phyloP scores from a whole-genome alignment of 164 flowering plant species.

The Hamamelis virginiana region DNA sequence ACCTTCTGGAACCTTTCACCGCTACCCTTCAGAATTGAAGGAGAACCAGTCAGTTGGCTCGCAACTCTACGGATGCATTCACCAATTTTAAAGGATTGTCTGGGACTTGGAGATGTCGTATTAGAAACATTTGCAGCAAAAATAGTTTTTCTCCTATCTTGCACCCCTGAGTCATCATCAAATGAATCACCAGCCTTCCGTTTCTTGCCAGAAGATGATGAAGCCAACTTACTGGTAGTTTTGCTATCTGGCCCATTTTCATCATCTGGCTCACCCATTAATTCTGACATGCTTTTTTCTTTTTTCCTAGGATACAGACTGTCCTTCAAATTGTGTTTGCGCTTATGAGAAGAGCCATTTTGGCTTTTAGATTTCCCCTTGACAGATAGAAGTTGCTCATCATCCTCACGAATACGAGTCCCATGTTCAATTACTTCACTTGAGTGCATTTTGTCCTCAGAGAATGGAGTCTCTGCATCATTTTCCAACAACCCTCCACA shows the following conservation, averaged over 20 bases:
- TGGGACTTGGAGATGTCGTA: slow-evolving; percentile 30
- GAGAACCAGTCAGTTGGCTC: slow-evolving; percentile 63
- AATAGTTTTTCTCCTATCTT: slow-evolving; percentile 25
- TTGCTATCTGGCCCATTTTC: slow-evolving; percentile 26
- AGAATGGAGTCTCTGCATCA: slow-evolving; percentile 16
- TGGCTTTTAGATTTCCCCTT: not conserved
- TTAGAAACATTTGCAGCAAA: slow-evolving; percentile 39
- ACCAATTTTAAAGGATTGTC: slow-evolving; percentile 68
- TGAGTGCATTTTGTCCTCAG: slow-evolving; percentile 9
- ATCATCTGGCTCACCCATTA: slow-evolving; percentile 33
- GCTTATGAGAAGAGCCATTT: slow-evolving; percentile 26
- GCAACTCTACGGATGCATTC: slow-evolving; percentile 77
- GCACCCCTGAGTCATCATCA: slow-evolving; percentile 17
- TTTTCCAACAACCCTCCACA: slow-evolving; percentile 33
- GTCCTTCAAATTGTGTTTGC: slow-evolving; percentile 43
- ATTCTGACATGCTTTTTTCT: slow-evolving; percentile 43
- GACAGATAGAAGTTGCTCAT: slow-evolving; percentile 8
- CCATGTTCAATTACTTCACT: slow-evolving; percentile 9
- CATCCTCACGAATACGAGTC: slow-evolving; percentile 4
- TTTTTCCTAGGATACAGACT: slow-evolving; percentile 31
- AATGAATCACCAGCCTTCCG: slow-evolving; percentile 23
- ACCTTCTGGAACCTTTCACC: slow-evolving; percentile 25
- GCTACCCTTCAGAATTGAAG: slow-evolving; percentile 32
- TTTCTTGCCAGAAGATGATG: slow-evolving; percentile 25
- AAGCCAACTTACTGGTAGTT: slow-evolving; percentile 11